Conservation (phyloP, 257 asterid species). For the Salvia miltiorrhiza region DNA sequence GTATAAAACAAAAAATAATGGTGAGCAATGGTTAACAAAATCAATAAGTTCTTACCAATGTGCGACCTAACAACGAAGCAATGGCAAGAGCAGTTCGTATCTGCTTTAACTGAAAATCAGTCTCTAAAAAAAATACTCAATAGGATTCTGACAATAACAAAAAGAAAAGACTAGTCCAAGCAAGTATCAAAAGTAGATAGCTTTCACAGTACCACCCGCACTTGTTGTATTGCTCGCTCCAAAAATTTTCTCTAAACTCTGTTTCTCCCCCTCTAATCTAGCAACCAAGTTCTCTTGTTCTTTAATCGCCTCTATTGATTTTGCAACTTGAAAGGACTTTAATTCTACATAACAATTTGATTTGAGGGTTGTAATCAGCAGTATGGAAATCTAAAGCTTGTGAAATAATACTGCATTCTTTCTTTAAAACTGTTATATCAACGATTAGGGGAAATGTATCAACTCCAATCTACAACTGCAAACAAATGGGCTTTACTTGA, state of each 20-base stretch:
- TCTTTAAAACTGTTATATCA: background rate
- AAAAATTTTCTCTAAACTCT: slow-evolving; percentile 89
- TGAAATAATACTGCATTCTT: background rate
- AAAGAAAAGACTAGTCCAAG: background rate
- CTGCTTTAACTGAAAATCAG: slow-evolving; percentile 73
- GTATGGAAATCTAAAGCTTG: background rate
- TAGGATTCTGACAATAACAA: too few relatives aligned
- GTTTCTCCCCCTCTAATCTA: slow-evolving; percentile 92
- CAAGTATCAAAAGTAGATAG: background rate
- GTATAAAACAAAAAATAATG: background rate
- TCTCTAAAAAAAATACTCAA: too few relatives aligned
- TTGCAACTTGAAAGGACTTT: slow-evolving; percentile 44
- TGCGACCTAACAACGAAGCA: slow-evolving; percentile 84
- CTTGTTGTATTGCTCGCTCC: slow-evolving; percentile 91
- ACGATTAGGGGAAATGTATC: background rate
- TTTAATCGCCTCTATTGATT: slow-evolving; percentile 80
- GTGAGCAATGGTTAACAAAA: too few relatives aligned
- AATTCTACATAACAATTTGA: background rate
- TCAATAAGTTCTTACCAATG: slow-evolving; percentile 60
- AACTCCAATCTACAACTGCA: background rate
- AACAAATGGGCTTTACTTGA: background rate
- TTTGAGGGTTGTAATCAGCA: background rate
- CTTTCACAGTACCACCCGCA: slow-evolving; percentile 60
- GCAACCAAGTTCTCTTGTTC: slow-evolving; percentile 88
- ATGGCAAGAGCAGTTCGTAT: slow-evolving; percentile 94